These are phyloP conservation scores for Chlorella variabilis DNA, from an alignment of 163 green algal genomes.

Conservation along the genomic window DNA sequence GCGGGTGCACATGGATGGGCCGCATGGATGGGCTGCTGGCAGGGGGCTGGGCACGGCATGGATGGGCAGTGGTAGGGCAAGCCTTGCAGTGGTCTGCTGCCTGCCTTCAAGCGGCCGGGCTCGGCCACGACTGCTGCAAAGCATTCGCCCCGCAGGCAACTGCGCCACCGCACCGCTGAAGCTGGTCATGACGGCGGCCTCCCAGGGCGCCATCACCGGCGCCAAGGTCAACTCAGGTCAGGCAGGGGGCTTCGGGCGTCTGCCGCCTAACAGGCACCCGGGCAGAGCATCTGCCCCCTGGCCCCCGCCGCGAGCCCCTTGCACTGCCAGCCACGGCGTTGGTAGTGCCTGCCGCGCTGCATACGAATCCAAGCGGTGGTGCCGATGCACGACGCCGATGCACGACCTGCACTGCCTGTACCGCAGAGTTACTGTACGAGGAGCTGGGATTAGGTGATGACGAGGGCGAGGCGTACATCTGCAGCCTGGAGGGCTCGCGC, in stretches of 20 bases:
- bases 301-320: too few species aligned
- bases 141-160: slow-evolving; percentile 25
- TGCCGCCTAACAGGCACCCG: too few species aligned
- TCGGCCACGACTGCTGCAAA: too few species aligned
- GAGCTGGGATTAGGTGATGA: slow-evolving; percentile 30
- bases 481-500: slow-evolving; percentile 20
- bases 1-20: slow-evolving; percentile 11
- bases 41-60: too few species aligned
- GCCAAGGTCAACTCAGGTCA: slow-evolving; percentile 36
- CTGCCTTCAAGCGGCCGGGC: too few species aligned
- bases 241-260: too few species aligned
- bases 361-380: too few species aligned
- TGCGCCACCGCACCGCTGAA: slow-evolving; percentile 24
- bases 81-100: too few species aligned
- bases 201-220: slow-evolving; percentile 27
- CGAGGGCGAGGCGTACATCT: slow-evolving; percentile 13
- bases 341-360: too few species aligned
- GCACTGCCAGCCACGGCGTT: background rate
- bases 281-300: too few species aligned
- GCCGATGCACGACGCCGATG: too few species aligned
- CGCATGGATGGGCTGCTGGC: background rate
- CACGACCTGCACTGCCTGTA: background rate
- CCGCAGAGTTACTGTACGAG: slow-evolving; percentile 43
- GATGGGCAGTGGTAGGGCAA: too few species aligned
- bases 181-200: slow-evolving; percentile 39